Conservation (phyloP, 768 basidiomycete genomes). For the Podaxis rugospora region DNA sequence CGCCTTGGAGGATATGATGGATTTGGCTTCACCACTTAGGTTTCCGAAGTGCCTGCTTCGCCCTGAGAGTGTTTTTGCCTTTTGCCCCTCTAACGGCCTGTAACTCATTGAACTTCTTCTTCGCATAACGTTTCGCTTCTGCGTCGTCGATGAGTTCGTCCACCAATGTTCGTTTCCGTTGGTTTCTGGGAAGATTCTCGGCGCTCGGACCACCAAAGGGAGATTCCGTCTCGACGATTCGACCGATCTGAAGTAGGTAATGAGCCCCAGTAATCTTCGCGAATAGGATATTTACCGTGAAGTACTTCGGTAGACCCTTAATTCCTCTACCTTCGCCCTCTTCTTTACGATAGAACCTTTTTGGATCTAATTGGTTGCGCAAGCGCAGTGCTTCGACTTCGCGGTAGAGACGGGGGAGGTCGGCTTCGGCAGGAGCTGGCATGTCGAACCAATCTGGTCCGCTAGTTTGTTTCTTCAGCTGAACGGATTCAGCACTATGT, state of each 20-base stretch:
- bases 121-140: constrained; percentile 83
- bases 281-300: constrained; percentile 59
- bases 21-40: constrained; percentile 55
- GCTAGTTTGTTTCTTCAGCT: constrained; percentile 71
- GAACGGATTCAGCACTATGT: neutral
- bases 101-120: constrained; percentile 83
- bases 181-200: constrained; percentile 67
- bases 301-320: constrained; percentile 83
- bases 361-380: constrained; percentile 86
- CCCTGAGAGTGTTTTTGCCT: constrained; percentile 66
- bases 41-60: constrained; percentile 57
- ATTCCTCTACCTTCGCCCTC: constrained; percentile 82
- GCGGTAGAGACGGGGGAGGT: constrained; percentile 72
- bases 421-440: constrained; percentile 76
- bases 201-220: constrained; percentile 68
- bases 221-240: constrained; percentile 61
- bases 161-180: constrained; percentile 78
- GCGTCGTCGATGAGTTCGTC: constrained; percentile 89
- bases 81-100: constrained; percentile 62
- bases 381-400: constrained; percentile 87
- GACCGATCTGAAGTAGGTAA: constrained; percentile 59
- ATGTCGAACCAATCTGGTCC: constrained; percentile 87
- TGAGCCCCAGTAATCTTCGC: constrained; percentile 8
- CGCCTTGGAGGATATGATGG: neutral
- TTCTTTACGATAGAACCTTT: constrained; percentile 86